A percentile compares a stretch with the other conserved stretches of the same genome.
Evolutionary conservation across 495 filamentous ascomycete species (phyloP).

Genomic region (Xylaria nigripes): DNA sequence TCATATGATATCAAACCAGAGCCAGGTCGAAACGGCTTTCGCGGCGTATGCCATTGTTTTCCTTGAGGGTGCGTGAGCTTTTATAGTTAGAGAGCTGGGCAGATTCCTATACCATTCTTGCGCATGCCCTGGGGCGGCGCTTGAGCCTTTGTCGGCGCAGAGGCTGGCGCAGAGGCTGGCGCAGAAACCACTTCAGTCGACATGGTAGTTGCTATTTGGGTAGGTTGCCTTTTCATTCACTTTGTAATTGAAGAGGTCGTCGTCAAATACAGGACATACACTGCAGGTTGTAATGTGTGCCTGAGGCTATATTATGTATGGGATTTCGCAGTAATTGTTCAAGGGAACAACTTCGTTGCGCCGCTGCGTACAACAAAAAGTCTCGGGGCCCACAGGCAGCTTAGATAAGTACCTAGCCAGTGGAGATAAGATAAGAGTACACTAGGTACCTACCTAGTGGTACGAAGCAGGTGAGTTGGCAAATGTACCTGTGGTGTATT

Average conservation of each 20-base stretch:
- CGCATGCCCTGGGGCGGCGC: slow-evolving; percentile 47
- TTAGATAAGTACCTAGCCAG: too few relatives aligned
- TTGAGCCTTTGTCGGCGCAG: slow-evolving; percentile 8
- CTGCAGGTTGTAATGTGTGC: background rate
- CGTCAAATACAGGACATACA: background rate
- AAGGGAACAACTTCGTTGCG: background rate
- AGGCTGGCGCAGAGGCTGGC: background rate
- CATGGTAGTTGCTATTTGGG: slow-evolving; percentile 11
- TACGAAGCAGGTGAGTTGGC: too few relatives aligned
- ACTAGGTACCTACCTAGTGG: too few relatives aligned
- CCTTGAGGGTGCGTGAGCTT: slow-evolving; percentile 44
- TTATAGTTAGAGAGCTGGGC: background rate
- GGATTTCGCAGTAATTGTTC: background rate
- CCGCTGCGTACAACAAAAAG: background rate
- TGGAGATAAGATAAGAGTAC: background rate
- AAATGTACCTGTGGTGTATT: too few relatives aligned
- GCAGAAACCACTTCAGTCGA: slow-evolving; percentile 1
- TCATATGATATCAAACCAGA: slow-evolving; percentile 69
- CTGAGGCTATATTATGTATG: too few relatives aligned
- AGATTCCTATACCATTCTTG: slow-evolving; percentile 49
- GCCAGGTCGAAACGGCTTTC: slow-evolving; percentile 78
- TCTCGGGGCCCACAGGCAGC: background rate
- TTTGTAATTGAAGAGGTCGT: too few relatives aligned
- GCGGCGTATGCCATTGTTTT: slow-evolving; percentile 84
- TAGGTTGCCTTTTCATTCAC: background rate